These are phyloP conservation scores for Colletotrichum horii DNA, from an alignment of 2,329 filamentous ascomycete species.

Conservation along the genomic window DNA sequence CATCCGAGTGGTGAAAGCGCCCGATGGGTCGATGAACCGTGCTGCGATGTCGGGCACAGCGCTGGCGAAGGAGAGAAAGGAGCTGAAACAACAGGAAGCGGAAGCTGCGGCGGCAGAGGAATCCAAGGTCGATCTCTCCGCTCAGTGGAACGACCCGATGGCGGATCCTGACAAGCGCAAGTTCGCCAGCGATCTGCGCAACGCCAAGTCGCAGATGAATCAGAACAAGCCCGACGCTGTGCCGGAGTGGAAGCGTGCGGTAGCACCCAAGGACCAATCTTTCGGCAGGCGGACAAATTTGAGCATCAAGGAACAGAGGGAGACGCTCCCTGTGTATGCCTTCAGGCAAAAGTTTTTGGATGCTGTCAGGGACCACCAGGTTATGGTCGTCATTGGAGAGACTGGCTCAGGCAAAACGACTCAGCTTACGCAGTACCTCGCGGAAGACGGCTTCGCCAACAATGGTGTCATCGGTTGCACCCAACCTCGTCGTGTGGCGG, in stretches of 20 bases:
- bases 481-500: constrained; percentile 93
- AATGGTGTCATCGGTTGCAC: constrained; percentile 93
- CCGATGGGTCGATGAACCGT: constrained; percentile 96
- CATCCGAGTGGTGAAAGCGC: constrained; percentile 95
- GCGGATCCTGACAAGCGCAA: constrained; percentile 81
- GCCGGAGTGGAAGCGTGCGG: constrained; percentile 91
- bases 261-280: constrained; percentile 78
- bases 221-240: constrained; percentile 69
- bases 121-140: constrained; percentile 80
- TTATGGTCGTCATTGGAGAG: constrained; percentile 95
- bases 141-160: constrained; percentile 98
- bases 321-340: constrained; percentile 85
- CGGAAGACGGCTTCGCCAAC: constrained; percentile 88
- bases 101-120: constrained; percentile 77
- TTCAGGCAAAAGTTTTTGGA: constrained; percentile 89
- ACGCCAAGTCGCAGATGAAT: constrained; percentile 55
- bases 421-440: constrained; percentile 92
- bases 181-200: constrained; percentile 87
- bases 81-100: constrained; percentile 85
- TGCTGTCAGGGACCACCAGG: constrained; percentile 85
- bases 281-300: constrained; percentile 87
- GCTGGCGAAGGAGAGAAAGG: constrained; percentile 87
- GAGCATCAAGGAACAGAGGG: constrained; percentile 94
- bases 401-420: constrained; percentile 98
- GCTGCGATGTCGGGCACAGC: constrained; percentile 93